These are phyloP conservation scores for Pachyrhizus erosus DNA, from an alignment of 306 rosid species.

Conservation along the genomic window DNA sequence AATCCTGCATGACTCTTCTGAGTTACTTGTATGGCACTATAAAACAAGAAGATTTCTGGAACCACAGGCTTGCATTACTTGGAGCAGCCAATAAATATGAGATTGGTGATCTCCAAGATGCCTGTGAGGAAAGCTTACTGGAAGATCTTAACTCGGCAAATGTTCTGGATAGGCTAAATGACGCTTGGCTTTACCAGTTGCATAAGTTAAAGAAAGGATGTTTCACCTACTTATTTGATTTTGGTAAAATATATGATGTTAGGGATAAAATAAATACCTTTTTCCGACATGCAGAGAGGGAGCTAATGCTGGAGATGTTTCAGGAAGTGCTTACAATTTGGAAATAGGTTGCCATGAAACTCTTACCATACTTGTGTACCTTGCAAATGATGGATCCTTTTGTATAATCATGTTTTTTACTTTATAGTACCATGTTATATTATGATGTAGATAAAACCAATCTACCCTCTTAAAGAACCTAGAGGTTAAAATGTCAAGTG, in stretches of 20 bases:
- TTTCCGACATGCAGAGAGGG: conserved; percentile 66
- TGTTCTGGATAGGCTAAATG: conserved; percentile 77
- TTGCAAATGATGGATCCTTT: conserved; percentile 25
- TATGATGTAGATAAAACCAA: conserved; percentile 10
- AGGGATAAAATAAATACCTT: conserved; percentile 64
- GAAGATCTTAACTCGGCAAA: conserved; percentile 78
- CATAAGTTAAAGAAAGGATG: conserved; percentile 78
- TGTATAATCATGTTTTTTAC: conserved; percentile 22
- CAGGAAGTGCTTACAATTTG: conserved; percentile 75
- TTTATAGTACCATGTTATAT: not conserved
- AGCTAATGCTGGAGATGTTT: conserved; percentile 74
- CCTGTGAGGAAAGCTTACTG: conserved; percentile 78
- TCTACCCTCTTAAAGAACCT: conserved; percentile 4
- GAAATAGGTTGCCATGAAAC: conserved; percentile 49
- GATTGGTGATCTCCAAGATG: conserved; percentile 65
- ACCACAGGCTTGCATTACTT: conserved; percentile 72
- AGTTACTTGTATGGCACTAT: conserved; percentile 76
- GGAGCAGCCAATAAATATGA: conserved; percentile 73
- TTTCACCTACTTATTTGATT: conserved; percentile 69
- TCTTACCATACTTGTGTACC: not conserved
- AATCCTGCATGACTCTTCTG: conserved; percentile 65
- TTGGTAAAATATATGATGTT: conserved; percentile 75
- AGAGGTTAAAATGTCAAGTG: not conserved
- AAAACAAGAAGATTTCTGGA: conserved; percentile 77
- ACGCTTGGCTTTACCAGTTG: conserved; percentile 71